These are phyloP conservation scores for Leonotis leonurus DNA, from an alignment of 257 asterid species.

Conservation along the genomic window DNA sequence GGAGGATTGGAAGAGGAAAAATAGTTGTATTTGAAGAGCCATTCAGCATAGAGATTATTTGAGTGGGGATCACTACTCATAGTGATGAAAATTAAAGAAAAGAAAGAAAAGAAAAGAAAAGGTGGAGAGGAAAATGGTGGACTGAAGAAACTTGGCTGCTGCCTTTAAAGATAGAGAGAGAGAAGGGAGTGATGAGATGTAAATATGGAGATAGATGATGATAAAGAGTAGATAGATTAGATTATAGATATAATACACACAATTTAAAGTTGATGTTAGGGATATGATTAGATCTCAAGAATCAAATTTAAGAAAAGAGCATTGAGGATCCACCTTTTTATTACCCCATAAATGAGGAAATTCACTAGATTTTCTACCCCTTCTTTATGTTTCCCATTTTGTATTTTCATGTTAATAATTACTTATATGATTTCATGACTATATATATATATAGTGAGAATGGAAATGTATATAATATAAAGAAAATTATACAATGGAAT, in stretches of 20 bases:
- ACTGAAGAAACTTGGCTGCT: slow-evolving; percentile 20
- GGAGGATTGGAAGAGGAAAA: slow-evolving; percentile 22
- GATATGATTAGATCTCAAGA: slow-evolving; percentile 23
- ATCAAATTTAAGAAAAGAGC: slow-evolving; percentile 19
- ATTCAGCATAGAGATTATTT: slow-evolving; percentile 27
- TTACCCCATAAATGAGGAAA: slow-evolving; percentile 12
- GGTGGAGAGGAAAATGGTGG: slow-evolving; percentile 24
- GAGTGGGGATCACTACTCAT: slow-evolving; percentile 60
- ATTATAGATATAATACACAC: slow-evolving; percentile 3
- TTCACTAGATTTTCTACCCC: not conserved
- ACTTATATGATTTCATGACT: not conserved
- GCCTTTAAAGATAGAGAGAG: slow-evolving; percentile 34
- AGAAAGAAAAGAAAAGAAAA: not conserved
- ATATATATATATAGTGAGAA: too few relatives aligned
- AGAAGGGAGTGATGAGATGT: not conserved
- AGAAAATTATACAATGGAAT: too few relatives aligned
- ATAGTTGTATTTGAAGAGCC: slow-evolving; percentile 41
- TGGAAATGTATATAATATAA: too few relatives aligned
- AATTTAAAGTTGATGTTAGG: slow-evolving; percentile 20
- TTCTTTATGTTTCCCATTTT: not conserved
- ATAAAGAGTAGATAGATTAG: not conserved
- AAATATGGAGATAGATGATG: not conserved
- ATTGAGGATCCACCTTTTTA: slow-evolving; percentile 14
- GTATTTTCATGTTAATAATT: not conserved
- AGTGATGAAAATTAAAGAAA: slow-evolving; percentile 24